These are phyloP conservation scores for Puccinia coronata DNA, from an alignment of 1,284 basidiomycete species.

Conservation along the genomic window DNA sequence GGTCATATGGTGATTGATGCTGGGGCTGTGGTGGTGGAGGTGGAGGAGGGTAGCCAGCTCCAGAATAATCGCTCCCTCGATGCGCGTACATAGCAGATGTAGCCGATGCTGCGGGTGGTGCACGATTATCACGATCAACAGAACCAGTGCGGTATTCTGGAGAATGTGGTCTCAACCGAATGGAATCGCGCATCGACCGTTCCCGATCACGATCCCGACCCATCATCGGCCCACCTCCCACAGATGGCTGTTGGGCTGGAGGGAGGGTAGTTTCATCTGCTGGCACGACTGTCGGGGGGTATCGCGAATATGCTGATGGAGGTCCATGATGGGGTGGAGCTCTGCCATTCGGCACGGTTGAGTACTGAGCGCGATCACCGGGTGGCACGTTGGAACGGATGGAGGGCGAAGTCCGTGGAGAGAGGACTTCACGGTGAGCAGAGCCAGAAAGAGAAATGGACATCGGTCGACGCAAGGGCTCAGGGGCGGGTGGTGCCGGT, in stretches of 20 bases:
- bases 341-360: background rate
- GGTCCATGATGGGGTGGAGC: conserved; percentile 13
- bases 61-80: conserved; percentile 28
- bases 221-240: background rate
- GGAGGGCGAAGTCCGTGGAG: conserved; percentile 40
- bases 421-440: background rate
- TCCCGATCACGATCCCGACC: conserved; percentile 33
- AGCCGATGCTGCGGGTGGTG: background rate
- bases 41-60: conserved; percentile 21
- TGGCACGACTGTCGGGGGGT: background rate
- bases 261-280: conserved; percentile 20
- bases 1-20: conserved; percentile 41
- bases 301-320: conserved; percentile 22
- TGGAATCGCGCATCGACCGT: conserved; percentile 27
- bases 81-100: conserved; percentile 15
- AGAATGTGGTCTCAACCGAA: conserved; percentile 30
- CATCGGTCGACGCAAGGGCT: conserved; percentile 31
- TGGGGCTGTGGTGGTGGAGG: conserved; percentile 34
- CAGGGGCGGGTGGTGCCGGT: conserved; percentile 24
- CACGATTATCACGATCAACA: conserved; percentile 19
- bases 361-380: conserved; percentile 21
- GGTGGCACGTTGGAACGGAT: conserved; percentile 27
- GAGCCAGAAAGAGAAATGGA: conserved; percentile 13
- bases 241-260: background rate
- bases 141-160: conserved; percentile 6